Base-by-base conservation (phyloP, 192 early-diverging fungal genomes). In the Pilobolus umbonatus region DNA sequence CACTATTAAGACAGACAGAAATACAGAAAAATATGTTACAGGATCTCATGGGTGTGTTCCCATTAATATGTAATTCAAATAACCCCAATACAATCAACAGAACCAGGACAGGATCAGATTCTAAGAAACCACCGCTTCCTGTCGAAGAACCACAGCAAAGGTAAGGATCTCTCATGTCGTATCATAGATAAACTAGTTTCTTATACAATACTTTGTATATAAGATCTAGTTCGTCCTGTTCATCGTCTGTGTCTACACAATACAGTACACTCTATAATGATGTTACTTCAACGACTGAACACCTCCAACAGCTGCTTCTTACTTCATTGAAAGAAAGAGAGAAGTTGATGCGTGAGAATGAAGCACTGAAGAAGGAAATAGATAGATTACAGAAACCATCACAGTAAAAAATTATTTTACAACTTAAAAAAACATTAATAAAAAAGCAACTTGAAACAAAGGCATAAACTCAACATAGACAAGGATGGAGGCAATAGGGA, bases 331-430 rank as follows among this genome's bases (percentile, higher is more conserved):
- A 53, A 29, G 64, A 65, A 43, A 58, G 56, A 5, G 56, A 46
- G 4, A 48, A 15, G 32, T 22, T 65, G 5, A 5, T n/a, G 4
- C 40, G 35, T 15, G 56, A 65, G 45, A 65, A 65, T 35, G 64
- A 65, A 29, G 38, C 15, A 0, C 34, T 65, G 28, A 30, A 49
- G 14, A 39, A 32, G 34, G 64, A 65, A 51, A 30, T 65, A 12
- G 64, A 65, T 0, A 24, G 28, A 26, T 43, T 65, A 54, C 52
- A 19, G 34, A 54, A 54, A 24, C 32, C 52, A 14, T n/a, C 52
- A 32, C 12, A 53, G 24, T 30, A 25, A 54, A 29, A 53, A 38
- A 54, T 17, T 15, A 42, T 42, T 42, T 42, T 42, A 42, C 14
- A 42, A n/a, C n/a, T n/a, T n/a, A n/a, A n/a, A n/a, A n/a, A n/a